Evolutionary conservation across 2,329 filamentous ascomycete genomes (phyloP), one percentile per base, ranked within the genome.

Genomic region (Botrytis aclada): DNA sequence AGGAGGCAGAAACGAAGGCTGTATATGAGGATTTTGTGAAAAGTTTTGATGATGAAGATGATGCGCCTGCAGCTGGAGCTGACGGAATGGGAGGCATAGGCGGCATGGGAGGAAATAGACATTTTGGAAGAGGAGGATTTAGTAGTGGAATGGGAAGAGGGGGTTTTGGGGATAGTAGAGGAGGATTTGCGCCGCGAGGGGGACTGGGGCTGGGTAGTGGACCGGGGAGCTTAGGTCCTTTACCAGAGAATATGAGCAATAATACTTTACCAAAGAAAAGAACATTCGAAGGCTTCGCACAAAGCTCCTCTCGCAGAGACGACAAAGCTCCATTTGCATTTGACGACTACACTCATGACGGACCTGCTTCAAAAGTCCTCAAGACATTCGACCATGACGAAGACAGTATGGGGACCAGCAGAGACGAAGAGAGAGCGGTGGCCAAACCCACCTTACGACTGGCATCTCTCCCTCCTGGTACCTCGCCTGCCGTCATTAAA

Each of bases 21-120:
- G 93, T 94, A 0, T 93, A 95, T 81, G 90, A 94, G 77, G 93
- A 95, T 76, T 97, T 97, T 77, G 89, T 96, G 72, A 95, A 95
- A 82, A 94, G 88, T 72, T 93, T 93, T 78, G 90, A 90, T 39
- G 85, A 86, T 58, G 88, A 86, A 54, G 87, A 88, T 73, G 80
- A 83, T 37, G 79, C 78, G 14, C 73, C 70, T 72, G 74, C 74
- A 47, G 74, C 72, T 76, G 62, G 75, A 71, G 25, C 20, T n/a
- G 64, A 34, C 66, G 56, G 64, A 14, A 65, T 72, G 71, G 72
- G 37, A 41, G 73, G 39, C 47, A 69, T 67, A 69, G 79, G 82
- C 69, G 76, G 78, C 22, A 74, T 74, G 51, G 80, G 80, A 65
- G 78, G 78, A 25, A 78, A 79, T 75, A 76, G 76, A 47, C 37